Percentiles rank a stretch among this genome's conserved stretches.
phyloP scores from a whole-genome alignment of 345 rosid genomes.

The Syzygium oleosum region DNA sequence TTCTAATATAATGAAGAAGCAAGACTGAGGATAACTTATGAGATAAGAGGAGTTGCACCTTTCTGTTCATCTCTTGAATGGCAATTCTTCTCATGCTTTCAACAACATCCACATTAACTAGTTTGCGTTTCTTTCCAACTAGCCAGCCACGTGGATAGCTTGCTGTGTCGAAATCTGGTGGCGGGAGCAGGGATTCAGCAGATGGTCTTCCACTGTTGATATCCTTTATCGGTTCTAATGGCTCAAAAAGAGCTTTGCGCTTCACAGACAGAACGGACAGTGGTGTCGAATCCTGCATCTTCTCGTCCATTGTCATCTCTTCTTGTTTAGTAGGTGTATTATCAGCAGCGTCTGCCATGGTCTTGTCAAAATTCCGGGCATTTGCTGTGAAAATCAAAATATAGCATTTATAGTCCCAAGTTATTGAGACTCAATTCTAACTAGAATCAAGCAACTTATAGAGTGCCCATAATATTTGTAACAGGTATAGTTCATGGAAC shows the following conservation, averaged over 20 bases:
- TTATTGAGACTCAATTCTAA: constrained; percentile 9
- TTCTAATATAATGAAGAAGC: background rate
- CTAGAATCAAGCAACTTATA: constrained; percentile 5
- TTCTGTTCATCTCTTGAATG: constrained; percentile 89
- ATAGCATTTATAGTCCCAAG: constrained; percentile 1
- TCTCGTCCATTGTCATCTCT: constrained; percentile 22
- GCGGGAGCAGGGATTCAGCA: constrained; percentile 75
- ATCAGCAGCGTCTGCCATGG: constrained; percentile 15
- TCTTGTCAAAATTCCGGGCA: constrained; percentile 34
- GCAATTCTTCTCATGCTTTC: constrained; percentile 98
- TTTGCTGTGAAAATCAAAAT: constrained; percentile 27
- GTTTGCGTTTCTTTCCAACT: constrained; percentile 87
- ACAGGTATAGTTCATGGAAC: background rate
- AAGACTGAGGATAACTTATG: background rate
- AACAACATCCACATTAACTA: constrained; percentile 88
- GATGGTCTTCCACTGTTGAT: constrained; percentile 38
- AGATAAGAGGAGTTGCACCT: constrained; percentile 27
- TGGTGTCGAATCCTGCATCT: constrained; percentile 19
- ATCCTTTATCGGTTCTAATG: constrained; percentile 51
- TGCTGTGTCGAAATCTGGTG: constrained; percentile 81
- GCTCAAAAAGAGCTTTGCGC: constrained; percentile 84
- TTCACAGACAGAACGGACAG: constrained; percentile 50
- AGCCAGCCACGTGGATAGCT: constrained; percentile 87
- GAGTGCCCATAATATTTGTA: background rate
- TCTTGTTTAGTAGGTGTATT: constrained; percentile 39